Conservation (phyloP, 2,329 filamentous ascomycete genomes). For the Colletotrichum theobromicola region DNA sequence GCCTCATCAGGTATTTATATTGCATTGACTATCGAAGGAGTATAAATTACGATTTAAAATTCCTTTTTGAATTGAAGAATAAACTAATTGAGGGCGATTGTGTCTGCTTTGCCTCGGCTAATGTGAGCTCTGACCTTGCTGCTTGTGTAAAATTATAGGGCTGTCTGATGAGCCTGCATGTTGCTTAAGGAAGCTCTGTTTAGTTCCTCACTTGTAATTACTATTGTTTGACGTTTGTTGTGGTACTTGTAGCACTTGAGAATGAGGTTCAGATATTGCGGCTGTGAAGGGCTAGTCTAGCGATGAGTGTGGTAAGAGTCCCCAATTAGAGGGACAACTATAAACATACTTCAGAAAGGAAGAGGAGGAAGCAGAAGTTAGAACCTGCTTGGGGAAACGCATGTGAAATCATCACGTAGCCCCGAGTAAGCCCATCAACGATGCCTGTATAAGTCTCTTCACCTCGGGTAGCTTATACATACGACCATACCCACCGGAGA, state of each 20-base stretch:
- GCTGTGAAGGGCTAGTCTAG: neutral
- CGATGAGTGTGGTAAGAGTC: too few relatives aligned
- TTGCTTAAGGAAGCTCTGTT: neutral
- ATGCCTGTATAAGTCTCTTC: too few relatives aligned
- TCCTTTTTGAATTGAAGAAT: fast-evolving
- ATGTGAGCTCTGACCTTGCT: neutral
- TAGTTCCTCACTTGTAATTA: neutral
- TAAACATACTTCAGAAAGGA: too few relatives aligned
- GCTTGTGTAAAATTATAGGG: neutral
- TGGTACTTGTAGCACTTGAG: neutral
- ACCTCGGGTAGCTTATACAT: too few relatives aligned
- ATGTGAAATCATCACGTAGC: too few relatives aligned
- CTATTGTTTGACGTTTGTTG: neutral
- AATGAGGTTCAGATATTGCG: neutral
- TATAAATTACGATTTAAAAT: neutral
- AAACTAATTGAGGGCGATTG: too few relatives aligned
- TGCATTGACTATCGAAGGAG: neutral
- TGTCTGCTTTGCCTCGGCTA: too few relatives aligned
- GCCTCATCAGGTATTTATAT: neutral
- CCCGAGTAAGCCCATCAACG: too few relatives aligned
- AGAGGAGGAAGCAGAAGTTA: too few relatives aligned
- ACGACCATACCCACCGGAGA: too few relatives aligned
- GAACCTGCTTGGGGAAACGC: too few relatives aligned
- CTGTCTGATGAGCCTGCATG: neutral
- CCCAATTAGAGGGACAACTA: too few relatives aligned